Base-by-base conservation (phyloP, 805 yeast species). In the Sungouiella blattae region DNA sequence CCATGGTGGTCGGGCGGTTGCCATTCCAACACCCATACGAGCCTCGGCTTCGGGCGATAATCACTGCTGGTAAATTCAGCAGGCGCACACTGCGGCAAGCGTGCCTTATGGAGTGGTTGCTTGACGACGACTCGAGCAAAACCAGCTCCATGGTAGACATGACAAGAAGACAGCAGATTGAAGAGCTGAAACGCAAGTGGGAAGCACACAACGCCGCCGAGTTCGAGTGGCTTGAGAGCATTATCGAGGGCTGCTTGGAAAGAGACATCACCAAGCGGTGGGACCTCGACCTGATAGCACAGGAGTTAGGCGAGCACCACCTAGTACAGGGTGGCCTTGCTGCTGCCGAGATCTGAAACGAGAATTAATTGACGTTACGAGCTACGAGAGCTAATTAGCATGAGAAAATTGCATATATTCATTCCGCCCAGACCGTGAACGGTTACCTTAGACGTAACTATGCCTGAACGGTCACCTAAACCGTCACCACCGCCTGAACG, bases 11-110 rank as follows among this genome's bases (percentile, higher is more conserved):
- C 16, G 89, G 94, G 0, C 75, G 71, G 43, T 58, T 89, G 33
- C 96, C 96, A 1, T 89, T 89, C 62, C 79, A 78, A 40, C 95
- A 88, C 53, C 75, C 75, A n/a, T 84, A 80, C 55, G 88, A 85
- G 49, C 95, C 95, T 8, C 66, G 88, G 43, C 64, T 89, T 41
- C 71, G 87, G 26, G 77, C 84, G 9, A 73, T 78, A 67, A 89
- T 89, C 28, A 59, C 78, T 20, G 73, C 81, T 4, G 91, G 86
- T 2, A 73, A 74, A 39, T 84, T 69, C 56, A 77, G 80, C 47
- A 47, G 48, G n/a, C 57, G 55, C 3, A 62, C 69, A 4, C 57
- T 84, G 39, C 45, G 54, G n/a, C 52, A 54, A 27, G 73, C 75
- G 1, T 61, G 73, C 28, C 51, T 64, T 22, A 32, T 57, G 27